Evolutionary conservation across 2,329 filamentous ascomycete genomes (phyloP).

Genomic region (Fragosphaeria purpurea): DNA sequence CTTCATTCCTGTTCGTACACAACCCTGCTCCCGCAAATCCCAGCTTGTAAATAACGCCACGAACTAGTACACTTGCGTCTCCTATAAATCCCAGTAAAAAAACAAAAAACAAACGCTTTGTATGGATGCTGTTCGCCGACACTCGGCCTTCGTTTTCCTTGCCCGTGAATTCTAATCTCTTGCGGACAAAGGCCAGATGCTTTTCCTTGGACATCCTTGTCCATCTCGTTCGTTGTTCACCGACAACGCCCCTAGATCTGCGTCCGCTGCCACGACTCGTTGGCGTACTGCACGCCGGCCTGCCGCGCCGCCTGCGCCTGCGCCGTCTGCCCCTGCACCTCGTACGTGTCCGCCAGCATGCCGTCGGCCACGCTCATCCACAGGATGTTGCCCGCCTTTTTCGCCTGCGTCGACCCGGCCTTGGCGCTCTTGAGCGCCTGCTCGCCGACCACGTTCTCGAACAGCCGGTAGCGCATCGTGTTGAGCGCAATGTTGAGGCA

Average conservation of each 20-base stretch:
- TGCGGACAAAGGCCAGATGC: too few relatives aligned
- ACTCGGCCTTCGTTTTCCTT: too few relatives aligned
- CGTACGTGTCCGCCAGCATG: constrained; percentile 65
- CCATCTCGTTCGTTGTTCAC: background rate
- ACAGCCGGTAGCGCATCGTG: constrained; percentile 76
- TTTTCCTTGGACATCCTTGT: too few relatives aligned
- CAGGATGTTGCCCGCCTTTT: constrained; percentile 58
- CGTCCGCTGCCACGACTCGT: constrained; percentile 28
- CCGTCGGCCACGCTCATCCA: constrained; percentile 76
- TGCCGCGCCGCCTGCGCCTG: constrained; percentile 31
- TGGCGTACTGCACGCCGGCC: constrained; percentile 32
- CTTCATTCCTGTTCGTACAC: too few relatives aligned
- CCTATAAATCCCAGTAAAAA: too few relatives aligned
- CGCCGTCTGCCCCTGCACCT: constrained; percentile 49
- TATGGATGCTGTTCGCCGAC: too few relatives aligned
- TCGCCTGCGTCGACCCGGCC: constrained; percentile 58
- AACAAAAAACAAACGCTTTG: too few relatives aligned
- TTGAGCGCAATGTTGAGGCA: constrained; percentile 75
- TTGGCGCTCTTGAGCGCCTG: constrained; percentile 68
- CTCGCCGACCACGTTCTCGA: constrained; percentile 70
- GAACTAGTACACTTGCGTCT: too few relatives aligned
- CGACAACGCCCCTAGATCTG: constrained; percentile 6
- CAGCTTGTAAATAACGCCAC: too few relatives aligned
- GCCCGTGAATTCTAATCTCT: too few relatives aligned
- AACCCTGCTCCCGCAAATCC: too few relatives aligned